phyloP scores from a whole-genome alignment of 1,284 basidiomycete species.

The Testicularia cyperi region DNA sequence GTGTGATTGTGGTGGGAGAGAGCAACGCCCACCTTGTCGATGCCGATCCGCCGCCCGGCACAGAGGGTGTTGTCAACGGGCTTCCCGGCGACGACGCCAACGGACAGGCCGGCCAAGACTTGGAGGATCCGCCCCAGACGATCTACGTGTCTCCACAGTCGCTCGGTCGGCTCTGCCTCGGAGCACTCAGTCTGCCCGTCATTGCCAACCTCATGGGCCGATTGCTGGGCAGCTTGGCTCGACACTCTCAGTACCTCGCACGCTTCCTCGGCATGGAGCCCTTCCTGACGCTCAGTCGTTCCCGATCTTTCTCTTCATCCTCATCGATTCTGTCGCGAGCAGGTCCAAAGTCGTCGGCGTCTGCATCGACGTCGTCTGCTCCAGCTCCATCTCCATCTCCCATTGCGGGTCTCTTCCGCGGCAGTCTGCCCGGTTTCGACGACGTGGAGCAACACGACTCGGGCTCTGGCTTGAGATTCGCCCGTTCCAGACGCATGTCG shows the following conservation, averaged over 20 bases:
- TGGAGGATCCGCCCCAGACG: constrained; percentile 18
- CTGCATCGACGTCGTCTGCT: constrained; percentile 10
- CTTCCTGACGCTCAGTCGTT: neutral
- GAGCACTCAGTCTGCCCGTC: constrained; percentile 48
- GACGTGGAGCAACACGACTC: neutral
- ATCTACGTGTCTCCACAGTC: constrained; percentile 45
- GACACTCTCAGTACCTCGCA: constrained; percentile 13
- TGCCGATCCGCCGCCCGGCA: constrained; percentile 8
- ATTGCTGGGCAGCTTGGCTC: constrained; percentile 25
- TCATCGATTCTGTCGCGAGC: too few species aligned
- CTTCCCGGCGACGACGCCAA: neutral
- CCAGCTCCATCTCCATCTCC: constrained; percentile 5
- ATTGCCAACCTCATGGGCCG: constrained; percentile 44
- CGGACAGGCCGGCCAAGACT: constrained; percentile 1
- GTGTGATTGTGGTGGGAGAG: constrained; percentile 37
- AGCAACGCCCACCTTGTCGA: constrained; percentile 20
- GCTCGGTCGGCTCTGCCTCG: constrained; percentile 39
- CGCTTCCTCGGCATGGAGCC: constrained; percentile 32
- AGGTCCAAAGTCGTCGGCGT: too few species aligned
- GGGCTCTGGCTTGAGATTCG: neutral
- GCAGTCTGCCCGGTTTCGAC: constrained; percentile 15
- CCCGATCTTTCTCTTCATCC: constrained; percentile 7
- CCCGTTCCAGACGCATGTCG: too few species aligned
- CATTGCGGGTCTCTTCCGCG: constrained; percentile 20
- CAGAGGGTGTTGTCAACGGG: neutral